Evolutionary conservation across 768 basidiomycete species (phyloP), one percentile per base, ranked within the genome.

Genomic region (Omphalotus guepiniiformis): DNA sequence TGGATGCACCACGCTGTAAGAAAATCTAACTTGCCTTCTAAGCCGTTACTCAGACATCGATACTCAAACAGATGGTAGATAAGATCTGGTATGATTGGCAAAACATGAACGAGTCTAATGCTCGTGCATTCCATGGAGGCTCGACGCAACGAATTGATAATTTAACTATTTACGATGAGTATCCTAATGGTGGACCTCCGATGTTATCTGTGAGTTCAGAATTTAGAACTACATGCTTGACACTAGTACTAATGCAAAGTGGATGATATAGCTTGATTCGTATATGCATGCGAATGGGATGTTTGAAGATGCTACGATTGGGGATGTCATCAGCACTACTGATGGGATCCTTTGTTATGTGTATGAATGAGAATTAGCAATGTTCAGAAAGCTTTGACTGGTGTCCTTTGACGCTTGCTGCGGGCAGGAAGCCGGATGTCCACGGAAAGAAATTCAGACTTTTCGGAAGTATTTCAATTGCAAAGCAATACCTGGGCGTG

Each of bases 181-280:
- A 42, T 32, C 48, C 48, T 6, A 49, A 15, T 22, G 48, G 48
- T 22, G 48, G 41, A n/a, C 39, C 41, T 49, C 48, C 48, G 13
- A 22, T 39, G 29, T 30, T 49, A 4, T 43, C 25, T 23, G 39
- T 41, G 1, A 81, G 79, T 61, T 90, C 47, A 70, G 77, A 43
- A 55, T 60, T 7, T 67, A 73, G 55, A 66, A 30, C 18, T 22
- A 11, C 21, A 29, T 45, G 16, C 23, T 16, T 28, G 19, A 21
- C 38, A 39, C 22, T 39, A n/a, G 38, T 21, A 22, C 18, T 18
- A 22, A 19, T 39, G 38, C 9, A n/a, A n/a, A n/a, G n/a, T n/a
- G n/a, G n/a, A n/a, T n/a, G n/a, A n/a, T n/a, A 37, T 21, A 66
- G 64, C 47, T 63, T 15, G 49, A 57, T 47, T 61, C 55, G 30